These are phyloP conservation scores for Puccinia hordei DNA, from an alignment of 1,284 basidiomycete genomes.

Conservation along the genomic window DNA sequence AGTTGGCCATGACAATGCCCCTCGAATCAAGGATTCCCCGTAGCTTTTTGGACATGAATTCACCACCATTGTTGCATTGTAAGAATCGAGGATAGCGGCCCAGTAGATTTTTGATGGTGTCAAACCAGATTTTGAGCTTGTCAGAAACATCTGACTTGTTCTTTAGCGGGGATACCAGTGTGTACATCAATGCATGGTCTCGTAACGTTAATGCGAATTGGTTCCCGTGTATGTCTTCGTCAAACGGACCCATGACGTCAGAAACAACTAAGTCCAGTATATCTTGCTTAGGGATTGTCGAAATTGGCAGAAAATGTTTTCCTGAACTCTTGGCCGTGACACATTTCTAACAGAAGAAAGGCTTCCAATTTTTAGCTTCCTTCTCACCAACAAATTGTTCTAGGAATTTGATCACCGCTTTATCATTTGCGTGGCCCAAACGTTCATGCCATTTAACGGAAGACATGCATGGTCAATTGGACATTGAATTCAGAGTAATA, in stretches of 20 bases:
- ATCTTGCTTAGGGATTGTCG: not conserved
- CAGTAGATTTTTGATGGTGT: not conserved
- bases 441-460: not conserved
- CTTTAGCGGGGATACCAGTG: not conserved
- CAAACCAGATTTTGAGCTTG: not conserved
- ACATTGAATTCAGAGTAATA: not conserved
- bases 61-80: not conserved
- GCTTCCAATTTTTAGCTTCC: not conserved
- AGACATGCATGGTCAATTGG: not conserved
- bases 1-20: not conserved
- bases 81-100: not conserved
- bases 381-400: not conserved
- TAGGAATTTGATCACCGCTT: not conserved
- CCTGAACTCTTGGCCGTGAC: not conserved
- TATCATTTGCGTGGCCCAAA: not conserved
- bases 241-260: constrained; percentile 16
- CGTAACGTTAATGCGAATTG: not conserved
- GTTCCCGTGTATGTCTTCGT: constrained; percentile 5
- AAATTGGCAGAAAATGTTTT: not conserved
- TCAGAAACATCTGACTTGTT: not conserved
- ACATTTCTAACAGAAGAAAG: not conserved
- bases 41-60: not conserved
- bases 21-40: not conserved
- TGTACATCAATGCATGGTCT: constrained; percentile 20
- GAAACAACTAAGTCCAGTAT: constrained; percentile 14